phyloP scores from a whole-genome alignment of 129 eudicot species.

The Artemisia tridentata region DNA sequence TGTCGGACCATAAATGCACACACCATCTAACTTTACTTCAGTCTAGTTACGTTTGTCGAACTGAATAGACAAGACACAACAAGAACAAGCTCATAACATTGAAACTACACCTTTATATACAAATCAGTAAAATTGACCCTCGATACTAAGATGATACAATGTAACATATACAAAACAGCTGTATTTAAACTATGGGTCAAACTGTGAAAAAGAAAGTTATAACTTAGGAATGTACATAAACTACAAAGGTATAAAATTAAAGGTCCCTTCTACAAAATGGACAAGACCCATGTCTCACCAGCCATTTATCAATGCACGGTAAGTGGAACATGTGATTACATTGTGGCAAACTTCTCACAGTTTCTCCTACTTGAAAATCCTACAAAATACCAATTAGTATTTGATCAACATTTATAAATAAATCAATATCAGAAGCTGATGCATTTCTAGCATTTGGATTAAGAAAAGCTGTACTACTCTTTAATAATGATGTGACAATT shows the following conservation, averaged over 20 bases:
- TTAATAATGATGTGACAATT: too few species aligned
- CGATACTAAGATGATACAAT: slow-evolving; percentile 14
- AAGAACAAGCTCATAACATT: neutral
- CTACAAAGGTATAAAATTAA: slow-evolving; percentile 21
- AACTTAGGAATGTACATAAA: slow-evolving; percentile 32
- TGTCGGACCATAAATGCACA: neutral
- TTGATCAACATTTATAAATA: neutral
- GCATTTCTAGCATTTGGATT: slow-evolving; percentile 3
- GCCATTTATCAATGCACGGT: slow-evolving; percentile 98
- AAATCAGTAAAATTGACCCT: slow-evolving; percentile 6
- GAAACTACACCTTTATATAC: slow-evolving; percentile 21
- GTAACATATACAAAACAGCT: slow-evolving; percentile 18
- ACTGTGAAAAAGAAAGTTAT: slow-evolving; percentile 21
- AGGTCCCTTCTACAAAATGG: slow-evolving; percentile 95
- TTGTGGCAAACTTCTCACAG: slow-evolving; percentile 83
- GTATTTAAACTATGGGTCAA: slow-evolving; percentile 24
- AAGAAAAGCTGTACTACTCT: neutral
- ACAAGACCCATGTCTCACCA: slow-evolving; percentile 91
- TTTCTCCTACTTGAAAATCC: slow-evolving; percentile 87
- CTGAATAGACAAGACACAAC: neutral
- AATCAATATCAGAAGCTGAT: neutral
- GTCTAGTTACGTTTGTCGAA: neutral
- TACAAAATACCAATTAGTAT: slow-evolving; percentile 22
- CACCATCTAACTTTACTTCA: neutral
- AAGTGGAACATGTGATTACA: slow-evolving; percentile 96